Base-by-base conservation (phyloP, 352 stramenopile species). In the Phytophthora cactorum region DNA sequence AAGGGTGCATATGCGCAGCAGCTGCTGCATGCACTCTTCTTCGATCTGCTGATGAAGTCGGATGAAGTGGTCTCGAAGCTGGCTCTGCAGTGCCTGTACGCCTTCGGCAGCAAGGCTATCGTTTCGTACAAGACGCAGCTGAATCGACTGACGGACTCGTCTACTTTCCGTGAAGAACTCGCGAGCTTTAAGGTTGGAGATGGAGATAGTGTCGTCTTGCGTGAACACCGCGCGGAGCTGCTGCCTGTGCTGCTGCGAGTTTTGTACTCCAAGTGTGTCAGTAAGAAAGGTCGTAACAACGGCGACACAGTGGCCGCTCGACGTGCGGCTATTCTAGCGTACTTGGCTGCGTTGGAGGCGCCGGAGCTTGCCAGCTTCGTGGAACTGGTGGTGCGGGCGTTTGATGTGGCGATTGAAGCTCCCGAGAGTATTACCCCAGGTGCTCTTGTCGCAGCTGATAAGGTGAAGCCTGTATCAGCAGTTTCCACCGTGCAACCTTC, bases 191-290 rank as follows among this genome's bases (percentile, higher is more conserved):
- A 91, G 56, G 83, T 97, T 61, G 81, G 81, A 27, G 70, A 86
- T 2, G 81, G 81, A n/a, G 77, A 85, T 1, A 80, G 86, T 14
- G 43, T 88, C 7, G 78, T 98, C 28, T 74, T 95, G 22, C 75
- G 74, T 5, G 90, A 96, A 47, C 93, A 98, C 56, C 87, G 92
- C 3, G 65, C 59, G 0, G 75, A 81, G 36, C 74, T 98, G 7
- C 38, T 98, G 5, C 93, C 92, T 6, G 81, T 98, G 3, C 73
- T 98, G 9, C 78, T 97, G 58, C 85, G 93, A 11, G 44, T 98
- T 36, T 58, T 98, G 50, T 98, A 97, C 72, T 92, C 91, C 6
- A 96, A 97, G 59, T 96, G 95, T 41, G 78, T 97, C 25, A 92
- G 90, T 47, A 90, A 91, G 64, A 97, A 90, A 63, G 89, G 84